These are phyloP conservation scores for Crithidia brevicula DNA, from an alignment of 208 protist genomes.

Conservation along the genomic window DNA sequence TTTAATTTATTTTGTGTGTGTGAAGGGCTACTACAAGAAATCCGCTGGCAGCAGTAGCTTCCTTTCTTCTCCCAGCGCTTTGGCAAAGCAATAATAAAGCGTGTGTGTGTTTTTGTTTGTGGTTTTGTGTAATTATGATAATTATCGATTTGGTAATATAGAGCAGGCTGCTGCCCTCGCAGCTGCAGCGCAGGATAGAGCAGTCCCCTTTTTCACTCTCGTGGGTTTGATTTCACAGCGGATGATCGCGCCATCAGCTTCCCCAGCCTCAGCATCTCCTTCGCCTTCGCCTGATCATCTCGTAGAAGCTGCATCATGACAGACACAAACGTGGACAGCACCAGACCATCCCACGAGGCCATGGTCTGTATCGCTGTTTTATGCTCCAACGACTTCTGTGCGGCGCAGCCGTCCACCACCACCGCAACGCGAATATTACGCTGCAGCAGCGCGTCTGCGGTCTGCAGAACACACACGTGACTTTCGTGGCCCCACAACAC, in stretches of 20 bases:
- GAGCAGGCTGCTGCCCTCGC: too few species aligned
- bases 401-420: constrained; percentile 67
- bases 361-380: constrained; percentile 57
- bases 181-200: too few species aligned
- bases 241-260: background rate
- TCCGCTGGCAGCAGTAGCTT: too few species aligned
- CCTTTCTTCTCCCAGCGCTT: background rate
- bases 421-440: constrained; percentile 64
- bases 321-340: constrained; percentile 63
- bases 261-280: background rate
- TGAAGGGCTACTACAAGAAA: too few species aligned
- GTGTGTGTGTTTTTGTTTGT: too few species aligned
- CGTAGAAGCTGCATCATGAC: constrained; percentile 61
- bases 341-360: constrained; percentile 49
- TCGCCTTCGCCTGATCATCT: constrained; percentile 6
- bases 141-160: too few species aligned
- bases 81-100: background rate
- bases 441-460: constrained; percentile 67
- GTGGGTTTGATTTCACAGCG: too few species aligned
- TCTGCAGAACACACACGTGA: constrained; percentile 86
- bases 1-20: too few species aligned
- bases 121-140: too few species aligned
- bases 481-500: constrained; percentile 82
- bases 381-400: constrained; percentile 56
- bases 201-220: too few species aligned